phyloP scores from a whole-genome alignment of 257 asterid species.

The Galeopsis tetrahit region DNA sequence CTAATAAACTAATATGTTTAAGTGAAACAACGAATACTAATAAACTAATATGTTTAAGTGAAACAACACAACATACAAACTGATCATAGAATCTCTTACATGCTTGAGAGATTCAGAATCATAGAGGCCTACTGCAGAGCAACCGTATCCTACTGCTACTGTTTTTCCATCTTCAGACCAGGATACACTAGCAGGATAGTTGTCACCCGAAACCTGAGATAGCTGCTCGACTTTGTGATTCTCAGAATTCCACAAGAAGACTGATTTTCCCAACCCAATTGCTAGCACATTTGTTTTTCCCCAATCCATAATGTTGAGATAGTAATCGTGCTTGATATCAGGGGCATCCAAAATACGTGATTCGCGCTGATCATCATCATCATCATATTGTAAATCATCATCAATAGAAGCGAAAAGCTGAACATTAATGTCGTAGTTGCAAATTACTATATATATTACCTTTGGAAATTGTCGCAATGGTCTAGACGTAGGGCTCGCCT shows the following conservation, averaged over 20 bases:
- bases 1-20: no score
- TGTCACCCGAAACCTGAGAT: constrained; percentile 34
- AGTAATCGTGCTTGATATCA: constrained; percentile 53
- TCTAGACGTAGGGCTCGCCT: constrained; percentile 33
- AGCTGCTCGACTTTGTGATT: constrained; percentile 35
- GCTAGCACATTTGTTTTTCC: constrained; percentile 67
- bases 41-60: no score
- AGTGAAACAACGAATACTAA: no score
- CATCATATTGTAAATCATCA: not conserved
- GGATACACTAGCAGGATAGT: constrained; percentile 63
- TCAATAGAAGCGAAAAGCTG: not conserved
- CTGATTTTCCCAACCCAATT: constrained; percentile 53
- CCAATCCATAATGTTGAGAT: constrained; percentile 75
- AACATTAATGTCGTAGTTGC: not conserved
- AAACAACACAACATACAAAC: no score
- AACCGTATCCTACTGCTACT: constrained; percentile 56
- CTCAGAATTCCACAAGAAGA: constrained; percentile 57
- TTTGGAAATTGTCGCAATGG: constrained; percentile 54
- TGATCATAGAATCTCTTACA: constrained; percentile 39
- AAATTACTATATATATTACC: constrained; percentile 37
- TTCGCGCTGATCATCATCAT: constrained; percentile 47
- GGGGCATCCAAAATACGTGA: constrained; percentile 64
- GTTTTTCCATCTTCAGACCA: constrained; percentile 68
- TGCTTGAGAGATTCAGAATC: constrained; percentile 66
- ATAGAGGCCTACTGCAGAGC: constrained; percentile 54